A percentile compares a stretch with the other conserved stretches of the same genome.
Conservation (phyloP, 2,329 filamentous ascomycete genomes). For the Cercospora brassicicola region DNA sequence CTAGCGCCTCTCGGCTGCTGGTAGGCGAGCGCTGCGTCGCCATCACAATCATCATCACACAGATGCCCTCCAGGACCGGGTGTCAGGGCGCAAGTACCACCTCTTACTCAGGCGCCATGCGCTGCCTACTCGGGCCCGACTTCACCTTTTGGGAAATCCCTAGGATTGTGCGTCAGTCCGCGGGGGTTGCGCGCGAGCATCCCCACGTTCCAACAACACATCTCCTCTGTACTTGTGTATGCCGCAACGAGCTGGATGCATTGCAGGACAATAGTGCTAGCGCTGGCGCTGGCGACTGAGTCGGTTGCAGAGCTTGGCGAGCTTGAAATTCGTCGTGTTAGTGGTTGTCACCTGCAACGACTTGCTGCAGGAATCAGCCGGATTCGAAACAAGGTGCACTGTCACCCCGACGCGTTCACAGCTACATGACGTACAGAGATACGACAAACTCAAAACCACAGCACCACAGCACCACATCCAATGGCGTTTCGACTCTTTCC, state of each 20-base stretch:
- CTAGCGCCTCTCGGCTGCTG: slow-evolving; percentile 21
- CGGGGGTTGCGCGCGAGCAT: slow-evolving; percentile 16
- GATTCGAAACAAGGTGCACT: background rate
- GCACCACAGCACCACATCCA: background rate
- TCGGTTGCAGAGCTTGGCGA: background rate
- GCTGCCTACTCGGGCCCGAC: slow-evolving; percentile 16
- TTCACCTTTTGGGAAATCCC: slow-evolving; percentile 11
- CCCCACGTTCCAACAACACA: slow-evolving; percentile 10
- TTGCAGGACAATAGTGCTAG: background rate
- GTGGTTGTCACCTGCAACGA: background rate
- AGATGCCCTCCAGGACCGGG: slow-evolving; percentile 16
- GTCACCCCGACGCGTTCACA: background rate
- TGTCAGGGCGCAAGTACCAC: slow-evolving; percentile 8
- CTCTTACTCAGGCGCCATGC: background rate
- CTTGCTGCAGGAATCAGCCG: background rate
- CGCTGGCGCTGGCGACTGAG: background rate
- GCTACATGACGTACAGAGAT: background rate
- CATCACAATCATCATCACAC: background rate
- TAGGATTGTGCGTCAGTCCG: slow-evolving; percentile 5
- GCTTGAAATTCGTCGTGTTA: background rate
- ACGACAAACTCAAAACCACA: background rate
- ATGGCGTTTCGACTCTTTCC: background rate
- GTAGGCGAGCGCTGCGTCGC: slow-evolving; percentile 19
- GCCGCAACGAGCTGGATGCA: background rate
- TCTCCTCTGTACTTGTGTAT: background rate